A percentile compares a stretch with the other conserved stretches of the same genome.
phyloP scores from a whole-genome alignment of 352 stramenopile species.

The Pilasporangium apinafurcum region DNA sequence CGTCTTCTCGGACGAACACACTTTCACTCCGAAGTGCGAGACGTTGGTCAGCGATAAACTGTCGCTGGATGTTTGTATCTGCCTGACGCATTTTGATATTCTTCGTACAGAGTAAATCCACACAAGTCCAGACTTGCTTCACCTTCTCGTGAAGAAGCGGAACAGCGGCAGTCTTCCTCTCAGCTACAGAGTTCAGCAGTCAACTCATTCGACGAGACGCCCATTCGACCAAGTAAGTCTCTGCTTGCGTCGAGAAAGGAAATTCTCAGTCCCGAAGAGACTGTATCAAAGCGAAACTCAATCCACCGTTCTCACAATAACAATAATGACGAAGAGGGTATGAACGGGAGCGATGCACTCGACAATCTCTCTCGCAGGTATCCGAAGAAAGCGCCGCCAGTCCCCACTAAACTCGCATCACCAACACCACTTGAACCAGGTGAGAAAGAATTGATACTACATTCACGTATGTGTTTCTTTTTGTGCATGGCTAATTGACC shows the following conservation, averaged over 20 bases:
- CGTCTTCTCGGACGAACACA: slow-evolving; percentile 71
- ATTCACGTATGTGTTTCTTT: neutral
- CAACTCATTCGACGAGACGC: slow-evolving; percentile 31
- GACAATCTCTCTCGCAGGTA: slow-evolving; percentile 62
- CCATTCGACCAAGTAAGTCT: slow-evolving; percentile 37
- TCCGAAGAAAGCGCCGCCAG: slow-evolving; percentile 34
- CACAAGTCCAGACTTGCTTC: slow-evolving; percentile 26
- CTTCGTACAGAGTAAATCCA: slow-evolving; percentile 33
- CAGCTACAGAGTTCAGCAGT: slow-evolving; percentile 6
- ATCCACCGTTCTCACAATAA: slow-evolving; percentile 30
- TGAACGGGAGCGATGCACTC: slow-evolving; percentile 33
- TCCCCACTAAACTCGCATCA: slow-evolving; percentile 10
- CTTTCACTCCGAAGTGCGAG: slow-evolving; percentile 72
- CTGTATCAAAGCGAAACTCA: slow-evolving; percentile 7
- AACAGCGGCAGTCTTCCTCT: slow-evolving; percentile 8
- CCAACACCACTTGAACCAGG: slow-evolving; percentile 41
- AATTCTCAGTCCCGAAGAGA: slow-evolving; percentile 13
- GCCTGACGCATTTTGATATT: no score
- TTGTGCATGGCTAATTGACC: neutral
- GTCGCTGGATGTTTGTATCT: neutral
- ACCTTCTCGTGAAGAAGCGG: slow-evolving; percentile 41
- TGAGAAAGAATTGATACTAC: slow-evolving; percentile 8
- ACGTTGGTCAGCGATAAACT: no score
- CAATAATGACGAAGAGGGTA: slow-evolving; percentile 39
- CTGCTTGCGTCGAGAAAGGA: slow-evolving; percentile 13